A percentile compares a stretch with the other conserved stretches of the same genome.
Conservation (phyloP, 2,329 filamentous ascomycete genomes). For the Cordyceps farinosa region DNA sequence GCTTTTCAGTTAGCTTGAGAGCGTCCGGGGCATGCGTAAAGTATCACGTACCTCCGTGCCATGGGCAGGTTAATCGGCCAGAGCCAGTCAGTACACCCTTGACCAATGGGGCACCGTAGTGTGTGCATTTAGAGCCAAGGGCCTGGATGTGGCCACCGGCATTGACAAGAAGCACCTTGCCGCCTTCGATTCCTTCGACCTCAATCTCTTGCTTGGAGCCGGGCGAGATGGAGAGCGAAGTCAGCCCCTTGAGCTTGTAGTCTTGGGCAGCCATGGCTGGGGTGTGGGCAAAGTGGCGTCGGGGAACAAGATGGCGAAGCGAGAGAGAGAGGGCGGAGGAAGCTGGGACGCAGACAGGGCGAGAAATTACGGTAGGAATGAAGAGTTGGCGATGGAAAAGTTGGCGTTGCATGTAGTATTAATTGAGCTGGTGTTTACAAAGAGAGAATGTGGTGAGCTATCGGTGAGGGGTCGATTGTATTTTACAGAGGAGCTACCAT, state of each 20-base stretch:
- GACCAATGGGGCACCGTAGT: constrained; percentile 86
- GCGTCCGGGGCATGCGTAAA: neutral
- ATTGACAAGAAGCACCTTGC: constrained; percentile 84
- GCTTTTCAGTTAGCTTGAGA: constrained; percentile 47
- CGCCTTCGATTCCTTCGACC: constrained; percentile 81
- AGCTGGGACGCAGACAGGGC: neutral
- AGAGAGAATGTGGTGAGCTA: neutral
- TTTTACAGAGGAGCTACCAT: neutral
- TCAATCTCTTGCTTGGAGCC: constrained; percentile 86
- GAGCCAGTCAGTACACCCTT: constrained; percentile 80
- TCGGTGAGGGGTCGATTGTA: constrained; percentile 4
- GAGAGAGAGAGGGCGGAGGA: neutral
- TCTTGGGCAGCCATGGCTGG: constrained; percentile 49
- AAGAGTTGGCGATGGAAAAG: neutral
- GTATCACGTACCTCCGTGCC: constrained; percentile 75
- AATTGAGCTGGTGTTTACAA: neutral
- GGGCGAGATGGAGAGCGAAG: constrained; percentile 68
- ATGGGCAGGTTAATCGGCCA: constrained; percentile 86
- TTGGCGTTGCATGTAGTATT: constrained; percentile 10
- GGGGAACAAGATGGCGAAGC: neutral
- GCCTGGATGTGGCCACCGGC: constrained; percentile 73
- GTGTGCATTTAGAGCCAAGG: constrained; percentile 77
- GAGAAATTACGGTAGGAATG: constrained; percentile 1
- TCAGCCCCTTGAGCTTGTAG: constrained; percentile 72
- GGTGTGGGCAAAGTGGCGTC: constrained; percentile 1